phyloP scores from a whole-genome alignment of 2,329 filamentous ascomycete species.

The Pseudovirgaria hyperparasitica region DNA sequence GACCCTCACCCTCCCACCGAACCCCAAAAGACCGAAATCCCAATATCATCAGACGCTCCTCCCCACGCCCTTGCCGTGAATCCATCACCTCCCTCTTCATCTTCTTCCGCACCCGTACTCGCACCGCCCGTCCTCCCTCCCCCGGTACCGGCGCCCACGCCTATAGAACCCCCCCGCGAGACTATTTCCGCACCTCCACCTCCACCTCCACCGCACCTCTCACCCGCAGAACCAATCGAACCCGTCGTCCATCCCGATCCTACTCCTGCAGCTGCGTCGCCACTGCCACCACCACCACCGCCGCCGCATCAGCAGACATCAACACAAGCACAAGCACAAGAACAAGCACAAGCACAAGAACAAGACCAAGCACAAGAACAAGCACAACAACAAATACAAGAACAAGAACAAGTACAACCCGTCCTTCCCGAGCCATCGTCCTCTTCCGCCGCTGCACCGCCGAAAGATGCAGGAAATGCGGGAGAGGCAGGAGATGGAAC shows the following conservation, averaged over 20 bases:
- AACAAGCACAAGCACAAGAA: conserved; percentile 5
- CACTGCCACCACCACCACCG: neutral
- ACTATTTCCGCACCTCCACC: no score
- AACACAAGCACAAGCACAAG: conserved; percentile 5
- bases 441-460: neutral
- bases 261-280: conserved; percentile 3
- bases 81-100: no score
- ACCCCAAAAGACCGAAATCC: no score
- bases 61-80: no score
- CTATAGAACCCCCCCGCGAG: no score
- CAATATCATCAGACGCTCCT: no score
- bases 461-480: conserved; percentile 3
- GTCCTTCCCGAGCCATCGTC: neutral
- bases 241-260: conserved; percentile 1
- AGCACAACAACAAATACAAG: neutral
- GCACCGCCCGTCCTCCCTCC: no score
- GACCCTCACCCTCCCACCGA: no score
- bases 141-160: no score
- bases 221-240: neutral
- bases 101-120: no score
- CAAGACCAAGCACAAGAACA: neutral
- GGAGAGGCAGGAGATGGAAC: conserved; percentile 1
- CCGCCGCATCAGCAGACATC: conserved; percentile 1
- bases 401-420: neutral
- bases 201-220: neutral